Conservation (phyloP, 805 yeast genomes). For the Kluyveromyces starmeri region DNA sequence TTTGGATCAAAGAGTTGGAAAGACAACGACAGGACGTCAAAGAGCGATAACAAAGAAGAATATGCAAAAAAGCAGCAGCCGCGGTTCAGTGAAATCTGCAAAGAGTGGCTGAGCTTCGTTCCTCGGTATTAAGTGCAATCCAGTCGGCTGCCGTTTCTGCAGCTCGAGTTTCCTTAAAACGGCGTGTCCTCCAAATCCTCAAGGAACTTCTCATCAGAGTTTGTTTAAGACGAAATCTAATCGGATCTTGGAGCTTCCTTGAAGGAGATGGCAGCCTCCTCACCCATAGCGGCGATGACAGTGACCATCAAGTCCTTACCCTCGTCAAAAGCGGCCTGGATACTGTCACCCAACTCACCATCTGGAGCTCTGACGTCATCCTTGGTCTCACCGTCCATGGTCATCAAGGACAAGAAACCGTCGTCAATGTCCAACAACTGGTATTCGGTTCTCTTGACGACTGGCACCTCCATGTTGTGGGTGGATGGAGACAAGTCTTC, state of each 20-base stretch:
- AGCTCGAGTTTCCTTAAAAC: too few species aligned
- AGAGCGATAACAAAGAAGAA: too few species aligned
- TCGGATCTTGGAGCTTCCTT: conserved; percentile 90
- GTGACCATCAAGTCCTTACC: conserved; percentile 97
- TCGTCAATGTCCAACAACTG: conserved; percentile 98
- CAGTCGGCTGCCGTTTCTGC: too few species aligned
- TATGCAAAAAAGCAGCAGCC: too few species aligned
- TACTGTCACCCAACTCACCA: conserved; percentile 90
- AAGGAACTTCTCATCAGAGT: too few species aligned
- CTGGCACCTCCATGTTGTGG: conserved; percentile 99
- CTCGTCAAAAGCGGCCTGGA: conserved; percentile 90
- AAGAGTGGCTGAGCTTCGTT: too few species aligned
- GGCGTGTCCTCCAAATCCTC: too few species aligned
- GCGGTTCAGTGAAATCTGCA: too few species aligned
- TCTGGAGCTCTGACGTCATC: conserved; percentile 98
- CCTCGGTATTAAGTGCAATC: too few species aligned
- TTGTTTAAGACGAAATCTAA: conserved; percentile 13
- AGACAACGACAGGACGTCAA: too few species aligned
- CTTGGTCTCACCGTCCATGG: conserved; percentile 96
- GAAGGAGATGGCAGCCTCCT: conserved; percentile 97
- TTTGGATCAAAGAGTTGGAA: too few species aligned
- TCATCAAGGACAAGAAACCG: conserved; percentile 95
- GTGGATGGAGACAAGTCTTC: conserved; percentile 99
- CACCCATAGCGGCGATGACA: conserved; percentile 97
- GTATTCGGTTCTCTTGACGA: conserved; percentile 91